These are phyloP conservation scores for Neoboletus brunneissimus DNA, from an alignment of 768 basidiomycete genomes.

Conservation along the genomic window DNA sequence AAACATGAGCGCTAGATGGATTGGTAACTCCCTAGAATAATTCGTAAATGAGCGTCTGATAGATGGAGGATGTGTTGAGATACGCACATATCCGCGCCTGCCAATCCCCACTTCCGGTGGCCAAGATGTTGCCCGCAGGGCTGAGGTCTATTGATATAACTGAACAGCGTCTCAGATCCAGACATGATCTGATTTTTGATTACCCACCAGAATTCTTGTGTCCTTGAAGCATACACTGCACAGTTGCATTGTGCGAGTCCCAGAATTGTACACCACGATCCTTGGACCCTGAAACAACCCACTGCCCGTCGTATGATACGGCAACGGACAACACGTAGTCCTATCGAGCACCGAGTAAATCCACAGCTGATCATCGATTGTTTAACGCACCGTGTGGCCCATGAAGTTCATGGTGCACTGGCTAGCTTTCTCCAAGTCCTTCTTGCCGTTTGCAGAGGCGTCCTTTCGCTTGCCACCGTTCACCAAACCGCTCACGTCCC, in stretches of 20 bases:
- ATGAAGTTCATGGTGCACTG: slow-evolving; percentile 79
- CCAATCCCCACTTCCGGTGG: slow-evolving; percentile 72
- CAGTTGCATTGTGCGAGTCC: slow-evolving; percentile 73
- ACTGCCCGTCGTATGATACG: slow-evolving; percentile 88
- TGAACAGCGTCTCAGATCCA: slow-evolving; percentile 24
- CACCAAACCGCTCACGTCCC: slow-evolving; percentile 59
- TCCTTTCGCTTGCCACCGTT: slow-evolving; percentile 34
- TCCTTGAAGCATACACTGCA: slow-evolving; percentile 90
- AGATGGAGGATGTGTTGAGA: neutral
- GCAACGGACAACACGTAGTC: slow-evolving; percentile 74
- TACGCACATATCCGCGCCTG: slow-evolving; percentile 65
- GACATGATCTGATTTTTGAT: neutral
- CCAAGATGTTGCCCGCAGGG: slow-evolving; percentile 56
- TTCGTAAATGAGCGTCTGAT: slow-evolving; percentile 2
- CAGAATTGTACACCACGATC: slow-evolving; percentile 96
- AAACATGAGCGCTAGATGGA: slow-evolving; percentile 19
- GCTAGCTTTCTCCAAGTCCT: slow-evolving; percentile 49
- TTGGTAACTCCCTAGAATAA: slow-evolving; percentile 30
- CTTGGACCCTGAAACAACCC: slow-evolving; percentile 95
- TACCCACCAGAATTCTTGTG: slow-evolving; percentile 63
- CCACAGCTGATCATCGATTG: neutral
- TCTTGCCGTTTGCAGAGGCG: slow-evolving; percentile 41
- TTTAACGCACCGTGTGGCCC: slow-evolving; percentile 72
- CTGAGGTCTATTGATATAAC: slow-evolving; percentile 74
- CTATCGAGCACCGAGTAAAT: slow-evolving; percentile 29